Base-by-base conservation (phyloP, 495 filamentous ascomycete species). In the Cercophora sp. region DNA sequence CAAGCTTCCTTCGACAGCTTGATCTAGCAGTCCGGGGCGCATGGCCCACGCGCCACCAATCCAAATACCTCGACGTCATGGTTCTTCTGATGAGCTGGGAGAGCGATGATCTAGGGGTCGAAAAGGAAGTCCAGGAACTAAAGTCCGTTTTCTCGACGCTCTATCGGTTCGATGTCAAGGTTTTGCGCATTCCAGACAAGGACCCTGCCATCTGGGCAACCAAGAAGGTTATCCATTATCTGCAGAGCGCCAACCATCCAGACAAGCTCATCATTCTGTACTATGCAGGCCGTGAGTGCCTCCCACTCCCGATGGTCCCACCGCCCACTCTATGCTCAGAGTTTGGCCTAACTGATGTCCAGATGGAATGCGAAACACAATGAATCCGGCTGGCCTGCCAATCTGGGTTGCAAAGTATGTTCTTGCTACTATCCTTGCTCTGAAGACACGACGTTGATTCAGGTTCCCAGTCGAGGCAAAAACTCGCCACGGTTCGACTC, bases 221-320 rank as follows among this genome's bases (percentile, higher is more conserved):
- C n/a, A 18, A 16, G 13, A 46, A 46, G 24, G 43, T 46, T 6
- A 27, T 46, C 6, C 2, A 31, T 1, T 46, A 29, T 11, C n/a
- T 46, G 1, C 15, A 46, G 24, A 13, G 11, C 10, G 23, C 24
- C 1, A 29, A 31, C n/a, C 4, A 15, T 31, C 24, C 43, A 4
- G 24, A 46, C 26, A 46, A 13, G 20, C 46, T 48, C 2, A 29
- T 48, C 8, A 48, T 48, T 35, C 46, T 48, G 16, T 37, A 48
- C 18, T 29, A 37, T 19, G 46, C 46, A 25, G 46, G 29, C 3
- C 31, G 37, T 37, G 46, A n/a, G n/a, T n/a, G n/a, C n/a, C n/a
- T n/a, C n/a, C n/a, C 43, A 3, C 5, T 22, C 5, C 40, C 5
- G 13, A 43, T n/a, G n/a, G 23, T 22, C 40, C 40, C 3, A 3